These are phyloP conservation scores for Dothistroma septosporum DNA, from an alignment of 2,329 filamentous ascomycete genomes.

Conservation along the genomic window DNA sequence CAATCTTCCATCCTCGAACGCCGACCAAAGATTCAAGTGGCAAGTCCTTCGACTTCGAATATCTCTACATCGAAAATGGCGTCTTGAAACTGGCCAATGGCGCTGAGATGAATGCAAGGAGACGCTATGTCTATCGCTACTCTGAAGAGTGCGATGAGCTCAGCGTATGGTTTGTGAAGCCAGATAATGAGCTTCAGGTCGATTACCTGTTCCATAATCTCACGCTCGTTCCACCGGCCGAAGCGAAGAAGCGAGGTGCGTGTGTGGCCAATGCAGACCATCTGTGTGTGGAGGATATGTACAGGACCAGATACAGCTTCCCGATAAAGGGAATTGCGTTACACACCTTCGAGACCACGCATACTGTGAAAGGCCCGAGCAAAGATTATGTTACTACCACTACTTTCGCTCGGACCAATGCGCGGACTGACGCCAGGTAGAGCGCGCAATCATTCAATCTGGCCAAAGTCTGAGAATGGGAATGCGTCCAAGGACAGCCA, in stretches of 20 bases:
- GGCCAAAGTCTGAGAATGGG: conserved; percentile 25
- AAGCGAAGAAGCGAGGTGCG: conserved; percentile 38
- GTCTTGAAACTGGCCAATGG: conserved; percentile 22
- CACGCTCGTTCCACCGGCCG: conserved; percentile 49
- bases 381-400: conserved; percentile 61
- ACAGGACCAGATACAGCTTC: conserved; percentile 65
- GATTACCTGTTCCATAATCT: conserved; percentile 72
- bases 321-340: conserved; percentile 57
- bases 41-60: conserved; percentile 30
- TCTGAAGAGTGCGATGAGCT: conserved; percentile 56
- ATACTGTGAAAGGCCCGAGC: conserved; percentile 65
- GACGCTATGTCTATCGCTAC: conserved; percentile 71
- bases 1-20: conserved; percentile 30
- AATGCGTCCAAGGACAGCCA: conserved; percentile 31
- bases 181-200: conserved; percentile 56
- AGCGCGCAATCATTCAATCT: conserved; percentile 2
- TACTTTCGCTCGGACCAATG: conserved; percentile 31
- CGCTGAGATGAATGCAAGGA: conserved; percentile 53
- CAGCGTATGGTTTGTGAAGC: conserved; percentile 69
- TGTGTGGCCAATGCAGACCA: conserved; percentile 65
- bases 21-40: conserved; percentile 24
- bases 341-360: conserved; percentile 56
- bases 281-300: conserved; percentile 66
- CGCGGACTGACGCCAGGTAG: background rate
- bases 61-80: conserved; percentile 32